Conservation (phyloP, 2,329 filamentous ascomycete species). For the Paramyrothecium sp. region DNA sequence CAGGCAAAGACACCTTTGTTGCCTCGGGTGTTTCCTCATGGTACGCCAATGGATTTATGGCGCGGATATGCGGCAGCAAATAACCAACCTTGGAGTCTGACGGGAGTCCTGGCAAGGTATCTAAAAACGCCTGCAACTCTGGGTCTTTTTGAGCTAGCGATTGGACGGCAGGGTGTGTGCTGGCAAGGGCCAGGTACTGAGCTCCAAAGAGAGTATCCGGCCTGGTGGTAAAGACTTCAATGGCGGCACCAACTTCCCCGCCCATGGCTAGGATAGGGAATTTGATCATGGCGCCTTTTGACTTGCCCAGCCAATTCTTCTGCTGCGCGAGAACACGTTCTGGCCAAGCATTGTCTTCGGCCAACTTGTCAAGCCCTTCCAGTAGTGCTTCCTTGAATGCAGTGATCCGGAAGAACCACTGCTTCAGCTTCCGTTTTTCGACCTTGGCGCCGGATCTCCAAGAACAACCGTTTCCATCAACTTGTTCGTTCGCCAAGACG, state of each 20-base stretch:
- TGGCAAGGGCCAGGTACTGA: slow-evolving; percentile 78
- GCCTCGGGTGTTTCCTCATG: slow-evolving; percentile 48
- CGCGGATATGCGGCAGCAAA: slow-evolving; percentile 58
- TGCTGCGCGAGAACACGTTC: slow-evolving; percentile 82
- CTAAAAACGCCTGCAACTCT: slow-evolving; percentile 66
- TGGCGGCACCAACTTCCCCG: slow-evolving; percentile 38
- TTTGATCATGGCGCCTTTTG: slow-evolving; percentile 67
- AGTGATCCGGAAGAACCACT: slow-evolving; percentile 90
- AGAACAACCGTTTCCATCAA: slow-evolving; percentile 80
- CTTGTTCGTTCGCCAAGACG: slow-evolving; percentile 88
- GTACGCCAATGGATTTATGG: slow-evolving; percentile 64
- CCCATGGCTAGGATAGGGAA: slow-evolving; percentile 59
- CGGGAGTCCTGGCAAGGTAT: slow-evolving; percentile 55
- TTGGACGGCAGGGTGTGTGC: slow-evolving; percentile 68
- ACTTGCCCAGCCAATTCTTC: slow-evolving; percentile 84
- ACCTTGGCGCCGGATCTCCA: slow-evolving; percentile 88
- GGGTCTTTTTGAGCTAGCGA: slow-evolving; percentile 57
- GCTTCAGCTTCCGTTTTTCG: slow-evolving; percentile 74
- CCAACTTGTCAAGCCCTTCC: slow-evolving; percentile 66
- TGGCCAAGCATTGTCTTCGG: slow-evolving; percentile 69
- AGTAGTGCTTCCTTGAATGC: slow-evolving; percentile 72
- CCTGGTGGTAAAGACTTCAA: slow-evolving; percentile 81
- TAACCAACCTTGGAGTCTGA: slow-evolving; percentile 66
- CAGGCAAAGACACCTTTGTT: slow-evolving; percentile 59
- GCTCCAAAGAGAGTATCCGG: slow-evolving; percentile 86